Base-by-base conservation (phyloP, 257 asterid species). In the Voacanga thouarsii region DNA sequence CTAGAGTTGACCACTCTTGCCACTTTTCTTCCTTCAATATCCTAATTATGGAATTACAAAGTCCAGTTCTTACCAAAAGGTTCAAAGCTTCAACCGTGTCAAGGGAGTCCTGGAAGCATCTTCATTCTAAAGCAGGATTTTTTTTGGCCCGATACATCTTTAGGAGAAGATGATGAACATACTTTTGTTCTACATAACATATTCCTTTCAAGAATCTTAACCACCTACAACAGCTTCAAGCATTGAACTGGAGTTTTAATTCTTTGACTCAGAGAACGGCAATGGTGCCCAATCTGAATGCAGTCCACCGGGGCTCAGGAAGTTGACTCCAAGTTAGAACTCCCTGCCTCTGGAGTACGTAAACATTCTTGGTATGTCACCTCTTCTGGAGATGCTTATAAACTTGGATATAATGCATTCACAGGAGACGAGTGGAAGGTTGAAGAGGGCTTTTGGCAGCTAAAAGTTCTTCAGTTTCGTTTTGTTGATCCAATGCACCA, bases 11-110 rank as follows among this genome's bases (percentile, higher is more conserved):
- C 85, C n/a, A 71, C 79, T 43, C 73, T 67, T 21, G 74, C 66
- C 64, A 81, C 56, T 41, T 74, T 79, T 63, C 82, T 84, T 16
- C 23, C 80, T 24, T 82, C 84, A 39, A 67, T 83, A 18, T 83
- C 89, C 19, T 50, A 77, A 45, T n/a, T 84, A 15, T 70, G 70
- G 56, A 79, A 86, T 79, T 83, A 53, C 84, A 79, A 75, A 83
- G 76, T 68, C 69, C 84, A 67, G 69, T 82, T 7, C 21, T 82
- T 69, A 33, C n/a, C n/a, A 66, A 6, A 28, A 77, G 2, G 45
- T 78, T 49, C 75, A 76, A 75, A 44, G 71, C 7, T 72, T 84
- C 63, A 11, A 30, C n/a, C 51, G 44, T 83, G 24, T 86, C 87
- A 14, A 43, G 43, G 1, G 83, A 86, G 11, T 69, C 83, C 11